Evolutionary conservation across 1,284 basidiomycete species (phyloP).

Genomic region (Macrocystidia cucumis): DNA sequence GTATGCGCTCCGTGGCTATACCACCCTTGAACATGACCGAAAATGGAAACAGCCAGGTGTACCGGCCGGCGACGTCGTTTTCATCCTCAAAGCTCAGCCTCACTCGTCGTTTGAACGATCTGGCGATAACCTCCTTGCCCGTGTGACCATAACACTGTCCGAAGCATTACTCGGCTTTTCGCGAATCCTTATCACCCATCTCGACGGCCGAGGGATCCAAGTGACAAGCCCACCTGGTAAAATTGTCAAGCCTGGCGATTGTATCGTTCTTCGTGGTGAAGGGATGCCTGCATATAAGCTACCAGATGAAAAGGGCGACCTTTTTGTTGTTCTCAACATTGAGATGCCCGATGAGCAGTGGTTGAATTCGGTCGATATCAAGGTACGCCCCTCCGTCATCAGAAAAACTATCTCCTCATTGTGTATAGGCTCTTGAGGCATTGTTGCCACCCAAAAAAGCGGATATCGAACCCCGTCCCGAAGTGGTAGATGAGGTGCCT

Average conservation of each 20-base stretch:
- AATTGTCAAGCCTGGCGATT: constrained; percentile 67
- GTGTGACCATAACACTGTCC: constrained; percentile 79
- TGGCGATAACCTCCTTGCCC: constrained; percentile 71
- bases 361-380: constrained; percentile 50
- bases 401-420: background rate
- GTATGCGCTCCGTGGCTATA: too few species aligned
- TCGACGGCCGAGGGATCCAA: constrained; percentile 84
- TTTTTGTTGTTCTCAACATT: constrained; percentile 75
- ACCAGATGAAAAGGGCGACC: constrained; percentile 66
- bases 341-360: constrained; percentile 79
- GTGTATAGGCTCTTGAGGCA: constrained; percentile 45
- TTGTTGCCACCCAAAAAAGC: constrained; percentile 71
- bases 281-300: constrained; percentile 80
- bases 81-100: constrained; percentile 62
- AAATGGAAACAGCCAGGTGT: constrained; percentile 72
- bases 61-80: constrained; percentile 84
- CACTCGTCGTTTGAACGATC: constrained; percentile 81
- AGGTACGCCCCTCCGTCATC: constrained; percentile 28
- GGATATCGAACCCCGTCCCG: constrained; percentile 64
- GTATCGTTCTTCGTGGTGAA: constrained; percentile 71
- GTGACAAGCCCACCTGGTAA: constrained; percentile 69
- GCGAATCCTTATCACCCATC: constrained; percentile 79
- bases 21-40: too few species aligned
- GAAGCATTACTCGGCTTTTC: constrained; percentile 90
- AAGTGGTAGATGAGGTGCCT: constrained; percentile 60